Evolutionary conservation across 2,329 filamentous ascomycete genomes (phyloP).

Genomic region (Trichoderma polysporum): DNA sequence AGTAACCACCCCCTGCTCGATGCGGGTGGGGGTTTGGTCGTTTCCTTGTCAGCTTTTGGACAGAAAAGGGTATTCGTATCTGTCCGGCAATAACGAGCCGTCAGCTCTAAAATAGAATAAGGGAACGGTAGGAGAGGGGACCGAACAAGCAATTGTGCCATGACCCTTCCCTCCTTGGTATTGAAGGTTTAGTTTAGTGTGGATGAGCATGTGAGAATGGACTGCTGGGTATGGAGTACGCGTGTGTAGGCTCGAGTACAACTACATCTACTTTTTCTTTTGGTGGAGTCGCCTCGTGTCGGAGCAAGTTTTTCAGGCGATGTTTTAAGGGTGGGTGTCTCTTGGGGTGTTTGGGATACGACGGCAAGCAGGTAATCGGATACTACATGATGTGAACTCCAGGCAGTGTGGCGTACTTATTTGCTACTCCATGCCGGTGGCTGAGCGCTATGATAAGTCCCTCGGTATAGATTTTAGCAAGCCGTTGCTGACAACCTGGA

Average conservation of each 20-base stretch:
- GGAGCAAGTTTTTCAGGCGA: neutral
- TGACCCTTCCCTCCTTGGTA: neutral
- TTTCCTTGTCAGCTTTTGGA: neutral
- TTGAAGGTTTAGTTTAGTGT: neutral
- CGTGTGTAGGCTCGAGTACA: neutral
- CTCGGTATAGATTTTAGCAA: neutral
- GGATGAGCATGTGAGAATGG: neutral
- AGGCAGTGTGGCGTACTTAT: too few relatives aligned
- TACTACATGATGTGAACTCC: neutral
- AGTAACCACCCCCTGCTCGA: too few relatives aligned
- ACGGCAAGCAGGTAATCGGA: neutral
- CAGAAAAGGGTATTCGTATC: neutral
- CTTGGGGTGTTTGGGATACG: neutral
- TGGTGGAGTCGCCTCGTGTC: neutral
- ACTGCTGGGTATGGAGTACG: neutral
- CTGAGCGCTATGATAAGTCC: neutral
- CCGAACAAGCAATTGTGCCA: neutral
- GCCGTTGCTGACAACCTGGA: neutral
- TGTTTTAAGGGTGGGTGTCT: neutral
- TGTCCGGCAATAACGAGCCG: neutral
- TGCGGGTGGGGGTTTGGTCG: neutral
- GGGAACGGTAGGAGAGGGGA: neutral
- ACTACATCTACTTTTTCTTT: neutral
- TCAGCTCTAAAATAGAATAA: neutral
- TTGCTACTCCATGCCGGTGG: neutral